Evolutionary conservation across 2,329 filamentous ascomycete species (phyloP), one percentile per base, ranked within the genome.

Genomic region (Diplocarpon rosae): DNA sequence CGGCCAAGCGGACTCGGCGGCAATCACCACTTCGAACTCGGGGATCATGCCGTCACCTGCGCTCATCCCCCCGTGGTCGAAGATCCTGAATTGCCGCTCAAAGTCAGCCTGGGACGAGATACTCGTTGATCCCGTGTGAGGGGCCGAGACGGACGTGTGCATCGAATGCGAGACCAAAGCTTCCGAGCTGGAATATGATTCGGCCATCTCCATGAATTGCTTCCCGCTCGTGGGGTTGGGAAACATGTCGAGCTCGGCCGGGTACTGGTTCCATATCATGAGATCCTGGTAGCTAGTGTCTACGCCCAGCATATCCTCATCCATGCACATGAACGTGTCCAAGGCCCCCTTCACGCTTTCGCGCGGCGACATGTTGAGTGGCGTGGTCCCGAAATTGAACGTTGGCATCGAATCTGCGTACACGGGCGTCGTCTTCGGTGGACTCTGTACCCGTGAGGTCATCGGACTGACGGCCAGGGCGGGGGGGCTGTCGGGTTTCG

Each of bases 1-100:
- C 11, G 71, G 70, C 72, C 71, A 75, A 0, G 66, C 67, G 1
- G 64, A 64, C 50, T 74, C 70, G 1, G 70, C 66, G 1, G 66
- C 66, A 11, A 72, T 62, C 12, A 73, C 65, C 1, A 66, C 67
- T 37, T 69, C 65, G 33, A 70, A 69, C 46, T 73, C 70, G 7
- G 65, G 60, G 7, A 68, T 64, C 34, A 43, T 37, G 16, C 43
- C 29, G 5, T 46, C 41, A 32, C 39, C 35, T 6, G 42, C 48
- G 14, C 29, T 39, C 13, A 47, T 30, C 3, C 43, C 39, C 29
- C 30, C 43, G 14, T 29, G 29, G 27, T 37, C 33, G 9, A 48
- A 24, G 16, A 40, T 38, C 24, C 46, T 30, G 42, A 39, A 42
- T 37, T 38, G 32, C 12, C 31, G 30, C 15, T 69, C 66, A 27